A percentile compares a stretch with the other conserved stretches of the same genome.
phyloP scores from a whole-genome alignment of 805 yeast genomes.

The Starmerella tilneyi region DNA sequence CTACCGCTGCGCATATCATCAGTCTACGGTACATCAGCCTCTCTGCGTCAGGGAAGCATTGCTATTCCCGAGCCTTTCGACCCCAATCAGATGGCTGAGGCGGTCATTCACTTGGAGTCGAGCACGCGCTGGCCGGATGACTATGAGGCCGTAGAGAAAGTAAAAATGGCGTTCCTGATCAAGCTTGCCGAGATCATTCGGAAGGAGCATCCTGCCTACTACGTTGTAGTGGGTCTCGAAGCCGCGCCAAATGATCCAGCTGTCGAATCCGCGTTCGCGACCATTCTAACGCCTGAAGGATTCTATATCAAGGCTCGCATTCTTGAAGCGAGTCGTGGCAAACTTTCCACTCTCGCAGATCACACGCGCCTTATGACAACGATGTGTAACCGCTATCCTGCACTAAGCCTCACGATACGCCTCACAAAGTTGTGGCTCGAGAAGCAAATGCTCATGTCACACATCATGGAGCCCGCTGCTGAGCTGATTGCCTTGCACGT shows the following conservation, averaged over 20 bases:
- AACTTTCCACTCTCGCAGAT: constrained; percentile 44
- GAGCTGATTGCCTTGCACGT: constrained; percentile 76
- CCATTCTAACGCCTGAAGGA: constrained; percentile 75
- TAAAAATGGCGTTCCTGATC: constrained; percentile 80
- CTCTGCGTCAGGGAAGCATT: constrained; percentile 64
- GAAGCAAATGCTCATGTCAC: constrained; percentile 61
- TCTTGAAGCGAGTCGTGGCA: constrained; percentile 36
- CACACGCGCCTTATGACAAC: constrained; percentile 74
- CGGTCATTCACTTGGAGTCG: constrained; percentile 75
- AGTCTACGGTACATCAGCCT: constrained; percentile 62
- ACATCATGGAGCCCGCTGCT: constrained; percentile 64
- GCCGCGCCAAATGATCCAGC: constrained; percentile 24
- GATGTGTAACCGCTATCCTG: constrained; percentile 61
- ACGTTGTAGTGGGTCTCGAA: constrained; percentile 56
- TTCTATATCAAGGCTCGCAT: constrained; percentile 73
- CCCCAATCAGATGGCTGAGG: constrained; percentile 47
- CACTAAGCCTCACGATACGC: constrained; percentile 63
- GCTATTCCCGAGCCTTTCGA: constrained; percentile 51
- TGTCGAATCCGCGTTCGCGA: constrained; percentile 28
- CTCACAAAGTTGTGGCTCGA: constrained; percentile 85
- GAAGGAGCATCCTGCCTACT: constrained; percentile 43
- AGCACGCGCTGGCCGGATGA: constrained; percentile 97
- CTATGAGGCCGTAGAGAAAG: constrained; percentile 67
- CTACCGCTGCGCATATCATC: constrained; percentile 66
- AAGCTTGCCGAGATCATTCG: constrained; percentile 46